Conservation (phyloP, 495 filamentous ascomycete species). For the Penicillium flavigenum region DNA sequence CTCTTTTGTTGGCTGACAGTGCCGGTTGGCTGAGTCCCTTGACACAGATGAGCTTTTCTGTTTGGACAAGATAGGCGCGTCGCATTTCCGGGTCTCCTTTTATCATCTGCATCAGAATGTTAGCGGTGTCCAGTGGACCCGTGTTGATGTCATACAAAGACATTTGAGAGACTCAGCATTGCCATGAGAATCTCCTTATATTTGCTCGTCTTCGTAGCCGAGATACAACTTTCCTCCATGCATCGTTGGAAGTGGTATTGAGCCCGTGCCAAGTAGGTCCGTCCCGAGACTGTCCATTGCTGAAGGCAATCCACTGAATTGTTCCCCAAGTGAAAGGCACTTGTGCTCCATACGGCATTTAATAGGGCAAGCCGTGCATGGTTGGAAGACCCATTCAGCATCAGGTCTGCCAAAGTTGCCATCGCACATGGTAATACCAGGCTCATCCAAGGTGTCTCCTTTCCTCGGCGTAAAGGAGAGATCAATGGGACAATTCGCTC, state of each 20-base stretch:
- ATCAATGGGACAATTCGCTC: slow-evolving; percentile 22
- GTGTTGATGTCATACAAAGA: slow-evolving; percentile 18
- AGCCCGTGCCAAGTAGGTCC: slow-evolving; percentile 13
- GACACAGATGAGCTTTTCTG: slow-evolving; percentile 20
- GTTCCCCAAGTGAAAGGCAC: slow-evolving; percentile 21
- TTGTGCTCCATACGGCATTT: slow-evolving; percentile 21
- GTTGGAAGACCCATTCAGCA: slow-evolving; percentile 5
- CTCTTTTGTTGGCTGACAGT: slow-evolving; percentile 21
- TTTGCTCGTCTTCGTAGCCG: slow-evolving; percentile 15
- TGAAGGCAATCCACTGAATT: not conserved
- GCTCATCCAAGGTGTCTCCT: slow-evolving; percentile 19
- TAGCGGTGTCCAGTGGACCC: not conserved
- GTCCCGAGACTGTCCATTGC: slow-evolving; percentile 9
- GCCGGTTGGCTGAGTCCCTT: slow-evolving; percentile 19
- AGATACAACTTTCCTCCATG: slow-evolving; percentile 12
- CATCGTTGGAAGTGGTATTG: slow-evolving; percentile 15
- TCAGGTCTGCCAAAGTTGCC: slow-evolving; percentile 17
- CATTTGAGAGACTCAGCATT: slow-evolving; percentile 23
- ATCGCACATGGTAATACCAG: slow-evolving; percentile 23
- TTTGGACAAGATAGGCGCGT: slow-evolving; percentile 18
- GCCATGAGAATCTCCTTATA: slow-evolving; percentile 28
- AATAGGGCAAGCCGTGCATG: slow-evolving; percentile 19
- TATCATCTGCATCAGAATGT: slow-evolving; percentile 17
- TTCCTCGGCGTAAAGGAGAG: slow-evolving; percentile 18
- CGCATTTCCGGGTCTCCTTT: slow-evolving; percentile 22